Percentiles rank a stretch among this genome's conserved stretches.
Evolutionary conservation across 768 basidiomycete species (phyloP).

Genomic region (Cantharellus anzutake): DNA sequence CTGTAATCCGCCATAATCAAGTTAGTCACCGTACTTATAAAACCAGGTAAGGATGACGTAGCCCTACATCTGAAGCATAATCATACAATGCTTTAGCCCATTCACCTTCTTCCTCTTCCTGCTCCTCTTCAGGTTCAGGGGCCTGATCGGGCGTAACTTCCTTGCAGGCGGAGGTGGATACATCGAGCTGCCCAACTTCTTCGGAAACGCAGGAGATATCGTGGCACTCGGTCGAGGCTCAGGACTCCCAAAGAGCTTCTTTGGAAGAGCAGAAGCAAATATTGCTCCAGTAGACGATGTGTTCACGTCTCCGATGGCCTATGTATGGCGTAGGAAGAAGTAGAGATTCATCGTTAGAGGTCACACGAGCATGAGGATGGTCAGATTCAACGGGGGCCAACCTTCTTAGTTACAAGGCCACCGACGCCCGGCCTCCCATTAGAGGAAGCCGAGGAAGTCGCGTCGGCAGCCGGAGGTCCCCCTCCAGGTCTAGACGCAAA

Average conservation of each 20-base stretch:
- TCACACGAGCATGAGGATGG: neutral
- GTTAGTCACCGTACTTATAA: neutral
- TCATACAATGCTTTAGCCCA: constrained; percentile 9
- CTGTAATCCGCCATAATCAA: neutral
- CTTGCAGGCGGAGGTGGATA: neutral
- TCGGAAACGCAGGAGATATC: neutral
- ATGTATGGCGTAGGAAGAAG: neutral
- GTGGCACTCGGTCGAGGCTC: neutral
- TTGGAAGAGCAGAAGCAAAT: neutral
- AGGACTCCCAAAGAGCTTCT: neutral
- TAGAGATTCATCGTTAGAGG: neutral
- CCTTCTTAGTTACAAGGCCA: neutral
- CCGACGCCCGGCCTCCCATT: neutral
- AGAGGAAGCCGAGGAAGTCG: neutral
- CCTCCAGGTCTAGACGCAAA: neutral
- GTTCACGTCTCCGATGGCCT: neutral
- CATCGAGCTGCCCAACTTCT: neutral
- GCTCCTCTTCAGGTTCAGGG: neutral
- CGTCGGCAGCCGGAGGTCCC: neutral
- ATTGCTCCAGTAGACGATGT: neutral
- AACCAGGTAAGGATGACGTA: neutral
- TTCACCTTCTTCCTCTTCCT: constrained; percentile 7
- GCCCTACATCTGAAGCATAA: constrained; percentile 7
- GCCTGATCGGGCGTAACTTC: neutral
- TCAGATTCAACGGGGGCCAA: neutral